Conservation (phyloP, 305 asterid genomes). For the Withania somnifera region DNA sequence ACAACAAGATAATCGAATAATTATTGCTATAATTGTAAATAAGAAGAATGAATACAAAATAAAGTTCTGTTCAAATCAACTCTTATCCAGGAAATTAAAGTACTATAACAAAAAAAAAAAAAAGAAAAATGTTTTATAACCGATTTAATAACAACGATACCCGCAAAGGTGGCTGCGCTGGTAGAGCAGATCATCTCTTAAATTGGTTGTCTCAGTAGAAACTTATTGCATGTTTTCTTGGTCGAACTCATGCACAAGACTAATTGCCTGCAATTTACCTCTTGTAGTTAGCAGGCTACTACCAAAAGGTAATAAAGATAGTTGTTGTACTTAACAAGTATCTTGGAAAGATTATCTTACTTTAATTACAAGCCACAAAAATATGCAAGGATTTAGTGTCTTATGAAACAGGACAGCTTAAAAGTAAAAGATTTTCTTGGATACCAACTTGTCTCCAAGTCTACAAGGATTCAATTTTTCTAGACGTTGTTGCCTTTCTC, state of each 20-base stretch:
- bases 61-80: background rate
- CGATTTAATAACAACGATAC: background rate
- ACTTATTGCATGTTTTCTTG: no score
- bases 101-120: background rate
- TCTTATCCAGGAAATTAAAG: background rate
- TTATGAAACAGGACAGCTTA: background rate
- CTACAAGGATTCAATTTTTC: background rate
- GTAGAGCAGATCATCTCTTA: no score
- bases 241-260: no score
- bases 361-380: background rate
- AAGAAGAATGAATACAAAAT: background rate
- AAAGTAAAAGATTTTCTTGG: background rate
- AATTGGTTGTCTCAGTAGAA: no score
- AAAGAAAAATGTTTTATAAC: no score
- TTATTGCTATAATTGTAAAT: background rate
- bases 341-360: background rate
- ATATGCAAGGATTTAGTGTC: background rate
- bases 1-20: background rate
- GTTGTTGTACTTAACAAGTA: background rate
- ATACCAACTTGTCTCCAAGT: background rate
- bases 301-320: no score
- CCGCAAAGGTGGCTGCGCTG: no score
- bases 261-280: no score
- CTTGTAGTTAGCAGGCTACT: no score
- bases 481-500: background rate